A percentile compares a stretch with the other conserved stretches of the same genome.
These are phyloP conservation scores for Entomortierella beljakovae DNA, from an alignment of 192 early-diverging fungal genomes.

Conservation along the genomic window DNA sequence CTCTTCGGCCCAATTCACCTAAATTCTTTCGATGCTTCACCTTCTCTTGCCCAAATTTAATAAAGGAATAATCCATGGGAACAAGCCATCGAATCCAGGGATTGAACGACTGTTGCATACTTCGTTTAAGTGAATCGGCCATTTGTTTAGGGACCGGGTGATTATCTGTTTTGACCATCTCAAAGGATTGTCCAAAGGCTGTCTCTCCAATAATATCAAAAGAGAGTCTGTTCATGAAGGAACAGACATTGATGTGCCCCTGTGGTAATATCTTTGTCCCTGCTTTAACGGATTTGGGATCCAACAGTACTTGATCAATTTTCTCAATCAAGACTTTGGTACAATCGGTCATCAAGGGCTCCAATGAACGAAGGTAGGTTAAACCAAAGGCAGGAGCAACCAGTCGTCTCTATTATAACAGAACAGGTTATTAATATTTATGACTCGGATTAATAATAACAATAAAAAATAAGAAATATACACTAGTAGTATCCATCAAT, in stretches of 20 bases:
- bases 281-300: constrained; percentile 43
- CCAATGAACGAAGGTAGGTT: constrained; percentile 61
- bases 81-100: constrained; percentile 39
- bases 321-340: constrained; percentile 39
- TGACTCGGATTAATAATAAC: no score
- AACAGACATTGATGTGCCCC: constrained; percentile 35
- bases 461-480: background rate
- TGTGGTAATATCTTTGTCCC: constrained; percentile 37
- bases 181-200: constrained; percentile 62
- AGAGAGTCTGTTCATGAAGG: constrained; percentile 36
- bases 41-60: constrained; percentile 12
- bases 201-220: constrained; percentile 66
- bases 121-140: constrained; percentile 23
- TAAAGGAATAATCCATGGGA: constrained; percentile 30
- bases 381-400: constrained; percentile 67
- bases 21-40: constrained; percentile 9
- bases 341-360: constrained; percentile 52
- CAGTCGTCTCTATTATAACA: constrained; percentile 55
- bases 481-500: background rate
- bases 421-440: no score
- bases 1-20: constrained; percentile 23
- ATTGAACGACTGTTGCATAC: constrained; percentile 34
- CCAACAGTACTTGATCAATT: constrained; percentile 37
- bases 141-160: constrained; percentile 59
- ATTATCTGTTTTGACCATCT: constrained; percentile 58